Evolutionary conservation across 2,329 filamentous ascomycete species (phyloP).

Genomic region (Fusarium sp.): DNA sequence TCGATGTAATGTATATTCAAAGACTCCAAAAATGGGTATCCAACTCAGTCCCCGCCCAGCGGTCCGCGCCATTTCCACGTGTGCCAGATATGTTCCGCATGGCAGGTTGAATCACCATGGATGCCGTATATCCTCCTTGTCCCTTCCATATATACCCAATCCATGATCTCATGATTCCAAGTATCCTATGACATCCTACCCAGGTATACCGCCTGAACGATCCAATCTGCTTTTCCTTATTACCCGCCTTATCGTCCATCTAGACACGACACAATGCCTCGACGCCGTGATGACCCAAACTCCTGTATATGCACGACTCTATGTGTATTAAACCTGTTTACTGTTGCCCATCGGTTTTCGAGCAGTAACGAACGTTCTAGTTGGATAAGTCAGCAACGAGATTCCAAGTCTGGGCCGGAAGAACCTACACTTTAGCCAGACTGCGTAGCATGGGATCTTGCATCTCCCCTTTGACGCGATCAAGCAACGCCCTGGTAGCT

Average conservation of each 20-base stretch:
- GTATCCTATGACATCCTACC: background rate
- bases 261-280: background rate
- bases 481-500: constrained; percentile 51
- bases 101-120: background rate
- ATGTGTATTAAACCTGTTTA: background rate
- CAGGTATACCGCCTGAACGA: background rate
- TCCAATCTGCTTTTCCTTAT: background rate
- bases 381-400: constrained; percentile 1
- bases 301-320: constrained; percentile 24
- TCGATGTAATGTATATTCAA: background rate
- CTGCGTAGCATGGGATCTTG: constrained; percentile 51
- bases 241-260: background rate
- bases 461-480: constrained; percentile 52
- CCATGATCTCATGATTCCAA: background rate
- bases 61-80: background rate
- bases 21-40: constrained; percentile 1
- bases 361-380: constrained; percentile 54
- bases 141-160: background rate
- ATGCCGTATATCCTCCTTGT: background rate
- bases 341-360: constrained; percentile 46
- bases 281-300: constrained; percentile 31
- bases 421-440: constrained; percentile 53
- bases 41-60: background rate
- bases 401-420: rapidly evolving
- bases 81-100: background rate